Evolutionary conservation across 129 eudicot genomes (phyloP), one percentile per base, ranked within the genome.

Genomic region (Ambrosia trifida): DNA sequence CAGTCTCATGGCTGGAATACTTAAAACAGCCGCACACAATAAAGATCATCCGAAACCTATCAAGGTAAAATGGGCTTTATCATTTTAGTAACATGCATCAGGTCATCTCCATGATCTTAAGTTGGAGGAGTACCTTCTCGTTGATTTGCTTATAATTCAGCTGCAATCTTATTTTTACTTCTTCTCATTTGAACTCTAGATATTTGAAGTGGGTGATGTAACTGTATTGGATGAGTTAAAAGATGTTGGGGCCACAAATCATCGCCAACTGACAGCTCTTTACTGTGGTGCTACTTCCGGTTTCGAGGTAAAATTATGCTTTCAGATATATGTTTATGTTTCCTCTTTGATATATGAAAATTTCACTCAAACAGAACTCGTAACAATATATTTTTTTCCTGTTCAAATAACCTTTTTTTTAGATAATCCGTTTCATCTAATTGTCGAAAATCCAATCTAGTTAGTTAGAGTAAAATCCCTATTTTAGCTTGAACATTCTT

Each of bases 31-130:
- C 62, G 96, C 89, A 75, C 95, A 94, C 63, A 94, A 94, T 69
- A 94, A 94, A 84, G 95, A 94, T 77, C 98, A 94, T 77, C 98
- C 95, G 4, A 94, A 94, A 81, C 96, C 98, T 75, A 87, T 89
- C 35, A 94, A 87, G 91, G 96, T 89, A 81, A 64, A 53, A 56
- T 72, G 8, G 57, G 16, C 5, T 16, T 45, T 56, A 56, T 24
- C 62, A 56, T 56, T n/a, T 40, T 36, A 35, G 38, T 44, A 51
- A 14, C 28, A 24, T 24, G 28, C 16, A 31, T 72, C 40, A 16
- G 43, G 6, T 57, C 6, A n/a, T 71, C 43, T 58, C 36, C 10
- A 41, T 70, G 66, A 58, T 71, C 9, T 43, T 58, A 59, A 53
- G 59, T 17, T 59, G 72, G 41, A 68, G 30, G 60, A 12, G 60